Percentiles rank a stretch among this genome's conserved stretches.
Evolutionary conservation across 306 rosid genomes (phyloP).

Genomic region (Lablab purpureus): DNA sequence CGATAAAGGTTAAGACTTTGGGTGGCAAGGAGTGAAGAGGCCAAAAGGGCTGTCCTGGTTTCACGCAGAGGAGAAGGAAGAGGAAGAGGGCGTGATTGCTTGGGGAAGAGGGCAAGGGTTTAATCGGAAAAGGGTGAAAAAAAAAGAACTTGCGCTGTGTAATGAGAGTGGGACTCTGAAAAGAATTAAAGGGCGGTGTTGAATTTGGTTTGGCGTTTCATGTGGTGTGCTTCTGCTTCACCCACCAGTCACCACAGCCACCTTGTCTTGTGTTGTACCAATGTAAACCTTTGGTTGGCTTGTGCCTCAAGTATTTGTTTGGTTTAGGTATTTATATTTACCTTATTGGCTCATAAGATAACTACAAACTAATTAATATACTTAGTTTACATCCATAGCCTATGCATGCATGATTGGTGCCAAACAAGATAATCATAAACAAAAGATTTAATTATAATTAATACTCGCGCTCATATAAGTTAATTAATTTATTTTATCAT

Average conservation of each 20-base stretch:
- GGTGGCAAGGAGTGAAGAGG: neutral
- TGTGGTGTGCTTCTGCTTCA: constrained; percentile 39
- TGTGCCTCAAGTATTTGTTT: constrained; percentile 37
- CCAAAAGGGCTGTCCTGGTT: constrained; percentile 22
- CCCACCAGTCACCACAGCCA: constrained; percentile 6
- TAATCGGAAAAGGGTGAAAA: constrained; percentile 13
- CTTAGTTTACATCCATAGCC: neutral
- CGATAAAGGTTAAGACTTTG: constrained; percentile 13
- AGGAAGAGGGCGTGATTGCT: constrained; percentile 11
- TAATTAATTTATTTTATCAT: neutral
- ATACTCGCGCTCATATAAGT: neutral
- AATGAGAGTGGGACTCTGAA: neutral
- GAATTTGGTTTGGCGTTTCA: constrained; percentile 29
- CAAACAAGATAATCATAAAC: neutral
- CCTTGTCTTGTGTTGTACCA: neutral
- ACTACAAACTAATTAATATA: neutral
- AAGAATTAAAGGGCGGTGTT: neutral
- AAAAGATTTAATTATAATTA: no score
- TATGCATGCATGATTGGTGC: neutral
- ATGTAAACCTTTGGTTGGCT: constrained; percentile 28
- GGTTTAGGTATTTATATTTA: neutral
- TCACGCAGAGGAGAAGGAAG: neutral
- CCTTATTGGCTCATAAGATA: neutral
- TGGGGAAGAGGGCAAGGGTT: constrained; percentile 36
- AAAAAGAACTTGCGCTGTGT: neutral